phyloP scores from a whole-genome alignment of 768 basidiomycete genomes.

The Amanita subjunquillea region DNA sequence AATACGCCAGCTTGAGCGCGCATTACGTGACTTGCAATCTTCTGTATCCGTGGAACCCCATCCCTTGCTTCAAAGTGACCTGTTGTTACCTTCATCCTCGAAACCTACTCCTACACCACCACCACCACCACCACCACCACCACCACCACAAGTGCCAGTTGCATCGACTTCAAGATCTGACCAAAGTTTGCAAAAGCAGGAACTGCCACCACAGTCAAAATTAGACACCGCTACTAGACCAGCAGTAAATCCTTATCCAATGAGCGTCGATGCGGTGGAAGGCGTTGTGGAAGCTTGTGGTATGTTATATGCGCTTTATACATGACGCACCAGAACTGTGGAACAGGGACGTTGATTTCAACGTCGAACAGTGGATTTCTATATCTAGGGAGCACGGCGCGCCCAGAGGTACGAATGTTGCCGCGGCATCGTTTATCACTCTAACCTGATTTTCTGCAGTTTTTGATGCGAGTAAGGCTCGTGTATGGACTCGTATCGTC shows the following conservation, averaged over 20 bases:
- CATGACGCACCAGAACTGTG: slow-evolving; percentile 20
- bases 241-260: not conserved
- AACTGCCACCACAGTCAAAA: not conserved
- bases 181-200: not conserved
- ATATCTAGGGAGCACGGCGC: slow-evolving; percentile 57
- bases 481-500: not conserved
- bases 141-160: not conserved
- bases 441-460: slow-evolving; percentile 44
- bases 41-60: slow-evolving; percentile 38
- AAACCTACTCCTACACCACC: not conserved
- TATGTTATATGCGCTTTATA: slow-evolving; percentile 4
- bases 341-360: slow-evolving; percentile 44
- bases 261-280: slow-evolving; percentile 18
- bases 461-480: slow-evolving; percentile 41
- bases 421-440: too few species aligned
- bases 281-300: slow-evolving; percentile 33
- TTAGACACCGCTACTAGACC: not conserved
- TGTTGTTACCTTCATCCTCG: not conserved
- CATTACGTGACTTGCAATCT: slow-evolving; percentile 38
- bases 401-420: slow-evolving; percentile 41
- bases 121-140: not conserved
- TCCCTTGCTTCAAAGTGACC: slow-evolving; percentile 25
- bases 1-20: slow-evolving; percentile 54
- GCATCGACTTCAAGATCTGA: not conserved
- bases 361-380: slow-evolving; percentile 34